Percentiles rank a stretch among this genome's conserved stretches.
phyloP scores from a whole-genome alignment of 257 asterid species.

The Thymus quinquecostatus region DNA sequence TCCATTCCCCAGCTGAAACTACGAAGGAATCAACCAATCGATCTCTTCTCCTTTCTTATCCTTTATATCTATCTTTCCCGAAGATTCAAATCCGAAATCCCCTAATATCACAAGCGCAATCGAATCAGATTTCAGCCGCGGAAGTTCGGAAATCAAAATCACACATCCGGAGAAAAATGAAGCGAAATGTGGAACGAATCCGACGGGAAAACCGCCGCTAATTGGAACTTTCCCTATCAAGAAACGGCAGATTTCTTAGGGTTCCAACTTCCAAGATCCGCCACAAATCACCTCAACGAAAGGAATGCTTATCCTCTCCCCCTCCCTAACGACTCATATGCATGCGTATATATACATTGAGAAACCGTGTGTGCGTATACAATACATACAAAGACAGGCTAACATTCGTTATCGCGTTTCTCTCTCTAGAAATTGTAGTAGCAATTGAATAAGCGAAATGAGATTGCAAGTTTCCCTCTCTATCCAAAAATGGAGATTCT shows the following conservation, averaged over 20 bases:
- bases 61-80: not conserved
- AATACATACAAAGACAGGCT: slow-evolving; percentile 19
- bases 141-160: slow-evolving; percentile 18
- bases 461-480: slow-evolving; percentile 4
- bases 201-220: slow-evolving; percentile 25
- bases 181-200: slow-evolving; percentile 37
- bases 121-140: slow-evolving; percentile 20
- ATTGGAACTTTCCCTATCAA: slow-evolving; percentile 15
- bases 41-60: not conserved
- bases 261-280: slow-evolving; percentile 45
- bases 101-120: slow-evolving; percentile 16
- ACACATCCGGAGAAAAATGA: slow-evolving; percentile 23
- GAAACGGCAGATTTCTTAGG: slow-evolving; percentile 34
- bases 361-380: not conserved
- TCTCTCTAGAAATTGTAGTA: not conserved
- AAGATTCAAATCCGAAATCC: slow-evolving; percentile 26
- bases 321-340: slow-evolving; percentile 16
- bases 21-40: slow-evolving; percentile 22
- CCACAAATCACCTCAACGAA: slow-evolving; percentile 20
- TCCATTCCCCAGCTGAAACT: slow-evolving; percentile 51
- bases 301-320: not conserved
- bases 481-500: slow-evolving; percentile 29
- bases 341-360: slow-evolving; percentile 24
- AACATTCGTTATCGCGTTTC: slow-evolving; percentile 13
- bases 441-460: not conserved